phyloP scores from a whole-genome alignment of 2,329 filamentous ascomycete species.

The Colletotrichum sansevieriae region DNA sequence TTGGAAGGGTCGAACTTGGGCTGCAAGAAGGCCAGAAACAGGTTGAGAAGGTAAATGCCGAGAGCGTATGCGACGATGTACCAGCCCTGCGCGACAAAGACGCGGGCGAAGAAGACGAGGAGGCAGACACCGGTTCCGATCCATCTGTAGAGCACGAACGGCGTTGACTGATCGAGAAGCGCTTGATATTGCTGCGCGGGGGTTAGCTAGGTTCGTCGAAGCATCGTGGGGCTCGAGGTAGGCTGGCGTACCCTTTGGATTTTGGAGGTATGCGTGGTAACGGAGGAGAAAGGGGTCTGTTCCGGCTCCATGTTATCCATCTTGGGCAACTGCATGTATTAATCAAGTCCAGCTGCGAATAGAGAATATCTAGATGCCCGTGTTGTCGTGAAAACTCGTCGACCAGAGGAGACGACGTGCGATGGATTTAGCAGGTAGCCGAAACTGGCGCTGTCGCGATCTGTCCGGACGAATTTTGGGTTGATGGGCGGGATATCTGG shows the following conservation, averaged over 20 bases:
- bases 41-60: conserved; percentile 98
- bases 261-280: conserved; percentile 85
- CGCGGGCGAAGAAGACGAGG: conserved; percentile 86
- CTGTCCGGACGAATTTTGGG: conserved; percentile 40
- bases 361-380: neutral
- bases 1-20: conserved; percentile 99
- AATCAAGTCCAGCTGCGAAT: neutral
- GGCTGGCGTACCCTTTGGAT: conserved; percentile 74
- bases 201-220: conserved; percentile 41
- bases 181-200: conserved; percentile 85
- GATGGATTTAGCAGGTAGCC: neutral
- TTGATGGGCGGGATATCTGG: conserved; percentile 26
- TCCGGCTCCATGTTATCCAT: conserved; percentile 94
- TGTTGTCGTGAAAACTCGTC: conserved; percentile 10
- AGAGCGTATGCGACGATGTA: conserved; percentile 99
- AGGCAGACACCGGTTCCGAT: conserved; percentile 82
- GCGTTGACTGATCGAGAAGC: conserved; percentile 93
- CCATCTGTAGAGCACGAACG: conserved; percentile 92
- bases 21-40: conserved; percentile 98
- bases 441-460: conserved; percentile 33
- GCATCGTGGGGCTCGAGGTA: neutral
- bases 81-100: conserved; percentile 95
- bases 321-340: conserved; percentile 42
- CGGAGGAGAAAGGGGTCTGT: conserved; percentile 90
- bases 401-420: neutral